phyloP scores from a whole-genome alignment of 352 stramenopile species.

The Blastocystis sp. region DNA sequence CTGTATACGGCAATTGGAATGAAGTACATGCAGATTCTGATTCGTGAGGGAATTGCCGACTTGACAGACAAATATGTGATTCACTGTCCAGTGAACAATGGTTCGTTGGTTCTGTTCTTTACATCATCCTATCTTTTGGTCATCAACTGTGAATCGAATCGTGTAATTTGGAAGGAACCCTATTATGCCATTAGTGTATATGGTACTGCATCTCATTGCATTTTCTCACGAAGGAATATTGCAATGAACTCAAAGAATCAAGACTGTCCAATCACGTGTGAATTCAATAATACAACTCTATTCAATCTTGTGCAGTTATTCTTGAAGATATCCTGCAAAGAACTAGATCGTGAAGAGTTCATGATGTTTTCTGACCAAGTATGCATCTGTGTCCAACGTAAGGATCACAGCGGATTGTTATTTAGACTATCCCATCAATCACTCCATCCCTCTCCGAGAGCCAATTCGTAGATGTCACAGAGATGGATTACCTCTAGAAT shows the following conservation, averaged over 20 bases:
- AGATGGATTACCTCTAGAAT: neutral
- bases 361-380: neutral
- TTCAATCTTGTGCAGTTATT: slow-evolving; percentile 5
- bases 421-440: slow-evolving; percentile 9
- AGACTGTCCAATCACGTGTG: neutral
- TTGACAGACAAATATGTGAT: slow-evolving; percentile 6
- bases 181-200: neutral
- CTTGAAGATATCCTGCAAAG: neutral
- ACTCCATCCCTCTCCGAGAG: neutral
- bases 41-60: neutral
- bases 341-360: neutral
- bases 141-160: neutral
- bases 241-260: neutral
- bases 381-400: neutral
- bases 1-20: neutral
- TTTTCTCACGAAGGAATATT: neutral
- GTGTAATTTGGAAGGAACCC: neutral
- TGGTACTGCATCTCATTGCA: neutral
- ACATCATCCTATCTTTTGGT: neutral
- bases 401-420: neutral
- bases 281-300: neutral
- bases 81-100: neutral
- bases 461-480: neutral
- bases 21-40: neutral
- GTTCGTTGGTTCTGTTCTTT: slow-evolving; percentile 19